Percentiles rank a stretch among this genome's conserved stretches.
These are phyloP conservation scores for Naganishia onofrii DNA, from an alignment of 768 basidiomycete species.

Conservation along the genomic window DNA sequence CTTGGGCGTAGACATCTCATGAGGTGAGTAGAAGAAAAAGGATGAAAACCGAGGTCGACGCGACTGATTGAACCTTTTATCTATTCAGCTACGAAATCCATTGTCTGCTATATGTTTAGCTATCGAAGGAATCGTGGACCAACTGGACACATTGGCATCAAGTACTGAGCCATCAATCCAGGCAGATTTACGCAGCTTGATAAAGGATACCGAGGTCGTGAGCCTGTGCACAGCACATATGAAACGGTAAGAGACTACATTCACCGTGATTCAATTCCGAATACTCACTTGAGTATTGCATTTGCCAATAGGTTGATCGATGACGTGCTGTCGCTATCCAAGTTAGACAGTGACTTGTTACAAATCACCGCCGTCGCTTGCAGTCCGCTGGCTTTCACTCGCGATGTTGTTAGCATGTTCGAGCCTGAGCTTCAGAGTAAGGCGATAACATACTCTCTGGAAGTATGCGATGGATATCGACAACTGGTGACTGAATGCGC, in stretches of 20 bases:
- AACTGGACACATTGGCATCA: not conserved
- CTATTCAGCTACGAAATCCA: conserved; percentile 25
- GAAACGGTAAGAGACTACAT: conserved; percentile 10
- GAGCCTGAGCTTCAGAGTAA: conserved; percentile 24
- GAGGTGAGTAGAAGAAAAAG: not conserved
- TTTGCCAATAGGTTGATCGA: conserved; percentile 13
- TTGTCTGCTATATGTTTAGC: conserved; percentile 29
- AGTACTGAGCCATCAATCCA: not conserved
- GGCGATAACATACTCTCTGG: conserved; percentile 20
- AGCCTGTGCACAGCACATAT: conserved; percentile 27
- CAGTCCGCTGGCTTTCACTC: conserved; percentile 4
- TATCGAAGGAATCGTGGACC: conserved; percentile 25
- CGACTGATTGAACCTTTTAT: not conserved
- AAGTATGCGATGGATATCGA: conserved; percentile 2
- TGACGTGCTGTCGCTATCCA: conserved; percentile 28
- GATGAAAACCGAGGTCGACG: not conserved
- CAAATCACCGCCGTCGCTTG: conserved; percentile 26
- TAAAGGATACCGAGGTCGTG: conserved; percentile 21
- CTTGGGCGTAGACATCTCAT: conserved; percentile 21
- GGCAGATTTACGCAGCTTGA: conserved; percentile 1
- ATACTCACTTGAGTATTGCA: not conserved
- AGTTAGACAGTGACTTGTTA: conserved; percentile 30
- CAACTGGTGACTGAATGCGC: conserved; percentile 15
- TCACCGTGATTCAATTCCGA: not conserved
- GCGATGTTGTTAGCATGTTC: conserved; percentile 24